Conservation (phyloP, 192 early-diverging fungal species). For the Oehlia diaphana region DNA sequence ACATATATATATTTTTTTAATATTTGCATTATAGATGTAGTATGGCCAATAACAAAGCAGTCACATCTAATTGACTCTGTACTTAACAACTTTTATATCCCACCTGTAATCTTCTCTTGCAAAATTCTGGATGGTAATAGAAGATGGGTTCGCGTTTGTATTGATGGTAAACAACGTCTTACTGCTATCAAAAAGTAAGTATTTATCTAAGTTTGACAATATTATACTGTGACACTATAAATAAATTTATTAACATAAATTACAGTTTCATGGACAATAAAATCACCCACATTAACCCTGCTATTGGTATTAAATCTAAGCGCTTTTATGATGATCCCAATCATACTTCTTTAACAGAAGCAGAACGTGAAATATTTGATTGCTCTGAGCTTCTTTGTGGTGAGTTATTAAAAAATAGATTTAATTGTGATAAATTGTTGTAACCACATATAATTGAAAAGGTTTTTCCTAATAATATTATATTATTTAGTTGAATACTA, state of each 20-base stretch:
- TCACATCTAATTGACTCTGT: conserved; percentile 34
- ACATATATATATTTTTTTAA: too few relatives aligned
- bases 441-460: neutral
- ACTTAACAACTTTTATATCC: conserved; percentile 36
- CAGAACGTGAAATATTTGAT: conserved; percentile 24
- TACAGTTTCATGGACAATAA: conserved; percentile 36
- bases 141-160: conserved; percentile 28
- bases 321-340: conserved; percentile 4
- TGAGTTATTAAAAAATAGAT: neutral
- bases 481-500: conserved; percentile 32
- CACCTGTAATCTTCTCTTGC: conserved; percentile 32
- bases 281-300: conserved; percentile 30
- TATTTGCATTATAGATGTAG: neutral
- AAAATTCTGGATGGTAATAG: conserved; percentile 11
- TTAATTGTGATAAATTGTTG: neutral
- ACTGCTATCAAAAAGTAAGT: conserved; percentile 34
- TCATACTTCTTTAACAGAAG: neutral
- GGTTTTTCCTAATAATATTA: neutral
- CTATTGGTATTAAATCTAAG: conserved; percentile 12
- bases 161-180: conserved; percentile 39
- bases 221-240: neutral
- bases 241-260: neutral
- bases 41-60: conserved; percentile 21
- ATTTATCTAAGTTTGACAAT: neutral
- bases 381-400: conserved; percentile 33